Evolutionary conservation across 2,329 filamentous ascomycete genomes (phyloP), one percentile per base, ranked within the genome.

Genomic region (Diatrype stigma): DNA sequence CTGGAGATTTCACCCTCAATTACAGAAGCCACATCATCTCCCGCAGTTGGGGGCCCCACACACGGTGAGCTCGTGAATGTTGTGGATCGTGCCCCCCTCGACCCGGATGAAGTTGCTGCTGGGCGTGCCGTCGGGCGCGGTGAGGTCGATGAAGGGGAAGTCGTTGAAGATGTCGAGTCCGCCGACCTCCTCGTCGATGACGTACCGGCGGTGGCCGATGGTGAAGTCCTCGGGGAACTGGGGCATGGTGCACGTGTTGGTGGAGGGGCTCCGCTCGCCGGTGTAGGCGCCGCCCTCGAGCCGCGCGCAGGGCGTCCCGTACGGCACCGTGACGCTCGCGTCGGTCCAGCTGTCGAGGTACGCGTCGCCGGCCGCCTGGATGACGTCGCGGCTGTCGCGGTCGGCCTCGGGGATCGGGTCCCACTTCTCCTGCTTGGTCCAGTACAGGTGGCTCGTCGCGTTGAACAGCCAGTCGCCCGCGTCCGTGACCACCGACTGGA

Each of bases 251-350:
- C 63, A 66, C 2, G 63, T 64, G 51, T 67, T 64, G 10, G 55
- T 56, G 17, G 48, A 47, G 16, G 58, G 53, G 23, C 47, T 51
- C 3, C 52, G 28, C 10, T 50, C 49, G 2, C 63, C 61, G 0
- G 62, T 64, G 49, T 64, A 64, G n/a, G 49, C 26, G 4, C 64
- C 65, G 10, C 64, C 63, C 47, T 67, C 65, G 26, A 67, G 63
- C 2, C 65, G 58, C 1, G 63, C 59, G 46, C 65, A 67, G 1
- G 63, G 65, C n/a, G 63, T 63, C 2, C 60, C 60, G n/a, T 61
- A 56, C 7, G 65, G 64, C 4, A 62, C 61, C 17, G 54, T 52
- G 7, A 64, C 51, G 3, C 22, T 59, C 2, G 55, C 52, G 46
- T 65, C 55, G 5, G 51, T 55, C 62, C 64, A 66, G 32, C 59